Evolutionary conservation across 2,329 filamentous ascomycete genomes (phyloP), one percentile per base, ranked within the genome.

Genomic region (Capronia coronata): DNA sequence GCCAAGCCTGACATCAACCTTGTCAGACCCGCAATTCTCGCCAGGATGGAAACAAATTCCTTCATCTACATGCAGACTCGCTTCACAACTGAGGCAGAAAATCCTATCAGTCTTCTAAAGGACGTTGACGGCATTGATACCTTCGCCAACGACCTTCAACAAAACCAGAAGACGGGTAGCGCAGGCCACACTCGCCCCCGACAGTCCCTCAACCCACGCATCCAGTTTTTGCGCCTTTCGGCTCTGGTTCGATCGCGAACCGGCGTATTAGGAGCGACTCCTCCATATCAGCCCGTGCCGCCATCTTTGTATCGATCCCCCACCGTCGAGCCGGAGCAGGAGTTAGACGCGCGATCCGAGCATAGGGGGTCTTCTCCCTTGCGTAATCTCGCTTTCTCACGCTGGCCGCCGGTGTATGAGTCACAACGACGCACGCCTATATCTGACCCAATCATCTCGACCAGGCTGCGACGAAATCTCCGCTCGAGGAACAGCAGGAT

Each of bases 151-250:
- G 51, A 49, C 39, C 48, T 43, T 52, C 51, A 51, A 44, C 54
- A 46, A 45, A 49, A n/a, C 42, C 50, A 52, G 51, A 51, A 49
- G 54, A 54, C 43, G 38, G 43, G 34, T 49, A 51, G 46, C 30
- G 22, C 42, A 11, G 34, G 47, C 10, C 19, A 22, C 18, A 46
- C 13, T n/a, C 29, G 25, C 8, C 23, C 44, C 40, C 49, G 46
- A 41, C 49, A 48, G 16, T 52, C 52, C 6, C 39, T 55, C 13
- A 55, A 56, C 42, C 56, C 53, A 11, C 56, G 56, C 34, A 49
- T 58, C 27, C 54, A 54, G 48, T 56, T 56, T 53, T 52, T 58
- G 34, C 52, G 52, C 30, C 46, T 58, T 25, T 54, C 53, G 14
- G 48, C 56, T 18, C 40, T 54, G 21, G 56, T 52, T 21, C 47